A percentile compares a stretch with the other conserved stretches of the same genome.
Evolutionary conservation across 1,284 basidiomycete species (phyloP).

Genomic region (Ganoderma sp.): DNA sequence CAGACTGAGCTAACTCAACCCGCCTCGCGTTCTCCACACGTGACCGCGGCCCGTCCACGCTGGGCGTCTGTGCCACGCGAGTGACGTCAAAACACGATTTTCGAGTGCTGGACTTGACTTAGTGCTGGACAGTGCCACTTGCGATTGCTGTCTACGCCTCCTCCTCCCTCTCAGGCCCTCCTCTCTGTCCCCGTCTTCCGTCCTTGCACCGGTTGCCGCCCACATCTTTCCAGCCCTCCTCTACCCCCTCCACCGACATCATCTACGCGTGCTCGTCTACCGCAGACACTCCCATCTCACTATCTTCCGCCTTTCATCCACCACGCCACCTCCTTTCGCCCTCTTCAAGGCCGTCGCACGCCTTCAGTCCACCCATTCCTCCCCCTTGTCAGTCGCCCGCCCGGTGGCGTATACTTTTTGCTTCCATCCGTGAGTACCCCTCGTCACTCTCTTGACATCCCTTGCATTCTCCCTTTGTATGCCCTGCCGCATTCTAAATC

Average conservation of each 20-base stretch:
- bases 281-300: background rate
- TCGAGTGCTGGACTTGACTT: no score
- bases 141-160: no score
- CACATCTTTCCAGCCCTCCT: no score
- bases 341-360: background rate
- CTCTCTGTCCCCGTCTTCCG: no score
- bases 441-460: background rate
- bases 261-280: background rate
- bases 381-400: background rate
- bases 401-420: background rate
- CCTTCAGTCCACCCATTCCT: no score
- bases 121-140: no score
- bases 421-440: conserved; percentile 6
- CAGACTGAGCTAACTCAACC: background rate
- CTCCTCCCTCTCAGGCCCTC: no score
- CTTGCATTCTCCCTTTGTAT: background rate
- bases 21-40: background rate
- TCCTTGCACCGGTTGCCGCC: no score
- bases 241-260: background rate
- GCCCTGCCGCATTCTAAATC: background rate
- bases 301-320: background rate
- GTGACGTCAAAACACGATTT: background rate
- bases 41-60: background rate
- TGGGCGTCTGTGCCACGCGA: conserved; percentile 1
- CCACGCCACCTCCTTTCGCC: background rate